Evolutionary conservation across 192 early-diverging fungal species (phyloP).

Genomic region (Martensiomyces pterosporus): DNA sequence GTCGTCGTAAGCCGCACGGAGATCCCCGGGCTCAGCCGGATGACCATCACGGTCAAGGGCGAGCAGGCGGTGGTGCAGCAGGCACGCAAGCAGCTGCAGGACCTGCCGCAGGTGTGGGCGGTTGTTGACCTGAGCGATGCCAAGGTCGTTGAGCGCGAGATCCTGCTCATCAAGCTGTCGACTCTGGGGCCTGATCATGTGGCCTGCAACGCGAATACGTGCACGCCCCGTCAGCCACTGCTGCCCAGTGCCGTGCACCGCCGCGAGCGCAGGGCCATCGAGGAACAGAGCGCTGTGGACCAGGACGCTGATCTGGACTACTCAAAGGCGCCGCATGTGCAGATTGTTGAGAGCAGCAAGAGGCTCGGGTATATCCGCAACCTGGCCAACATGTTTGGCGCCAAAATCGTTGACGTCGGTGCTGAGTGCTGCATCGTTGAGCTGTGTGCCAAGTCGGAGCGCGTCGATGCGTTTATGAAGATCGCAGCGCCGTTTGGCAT

Average conservation of each 20-base stretch:
- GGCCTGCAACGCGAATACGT: conserved; percentile 28
- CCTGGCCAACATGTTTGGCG: conserved; percentile 81
- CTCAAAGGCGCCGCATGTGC: conserved; percentile 51
- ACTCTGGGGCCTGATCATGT: conserved; percentile 66
- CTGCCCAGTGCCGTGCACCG: conserved; percentile 23
- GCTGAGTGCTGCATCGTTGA: conserved; percentile 81
- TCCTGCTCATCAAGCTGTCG: conserved; percentile 91
- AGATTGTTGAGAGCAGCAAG: conserved; percentile 66
- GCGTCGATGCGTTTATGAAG: conserved; percentile 89
- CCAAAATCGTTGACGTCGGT: conserved; percentile 82
- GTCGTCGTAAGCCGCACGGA: conserved; percentile 95
- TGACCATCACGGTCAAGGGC: conserved; percentile 93
- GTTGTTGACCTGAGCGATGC: conserved; percentile 91
- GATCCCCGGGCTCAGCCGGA: conserved; percentile 83
- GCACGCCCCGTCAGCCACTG: too few relatives aligned
- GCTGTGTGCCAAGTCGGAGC: conserved; percentile 80
- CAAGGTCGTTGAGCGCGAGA: conserved; percentile 85
- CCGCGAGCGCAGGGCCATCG: conserved; percentile 26
- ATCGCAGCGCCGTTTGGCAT: conserved; percentile 94
- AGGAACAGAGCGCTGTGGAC: conserved; percentile 11
- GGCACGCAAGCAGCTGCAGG: conserved; percentile 87
- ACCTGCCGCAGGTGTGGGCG: conserved; percentile 94
- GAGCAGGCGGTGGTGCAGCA: conserved; percentile 81
- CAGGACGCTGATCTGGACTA: conserved; percentile 13
- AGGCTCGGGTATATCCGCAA: conserved; percentile 47